Conservation (phyloP, 129 eudicot species). For the Escallonia rubra region DNA sequence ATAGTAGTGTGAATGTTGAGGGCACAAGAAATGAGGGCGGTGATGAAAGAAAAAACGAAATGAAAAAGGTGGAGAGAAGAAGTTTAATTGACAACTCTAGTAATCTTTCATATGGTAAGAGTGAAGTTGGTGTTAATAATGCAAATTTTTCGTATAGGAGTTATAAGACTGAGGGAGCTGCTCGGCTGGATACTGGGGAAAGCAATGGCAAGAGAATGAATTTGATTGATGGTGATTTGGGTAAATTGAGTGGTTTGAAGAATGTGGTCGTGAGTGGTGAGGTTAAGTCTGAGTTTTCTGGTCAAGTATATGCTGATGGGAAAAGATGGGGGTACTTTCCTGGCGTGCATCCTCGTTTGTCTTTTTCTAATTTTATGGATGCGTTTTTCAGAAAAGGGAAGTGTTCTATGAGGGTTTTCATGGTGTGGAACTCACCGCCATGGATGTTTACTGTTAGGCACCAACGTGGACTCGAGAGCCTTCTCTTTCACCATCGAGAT, state of each 20-base stretch:
- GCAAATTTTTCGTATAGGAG: neutral
- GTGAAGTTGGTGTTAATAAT: neutral
- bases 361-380: constrained; percentile 73
- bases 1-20: constrained; percentile 1
- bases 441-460: constrained; percentile 82
- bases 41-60: constrained; percentile 20
- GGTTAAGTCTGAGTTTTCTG: constrained; percentile 31
- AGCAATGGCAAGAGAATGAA: constrained; percentile 1
- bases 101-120: neutral
- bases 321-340: constrained; percentile 96
- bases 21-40: constrained; percentile 9
- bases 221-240: neutral
- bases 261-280: constrained; percentile 6
- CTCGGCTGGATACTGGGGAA: neutral
- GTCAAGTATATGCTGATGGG: constrained; percentile 67
- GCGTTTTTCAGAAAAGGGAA: constrained; percentile 70
- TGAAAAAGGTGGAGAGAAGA: constrained; percentile 40
- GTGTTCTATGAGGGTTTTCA: constrained; percentile 74
- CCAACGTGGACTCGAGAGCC: constrained; percentile 80
- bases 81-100: constrained; percentile 33
- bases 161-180: constrained; percentile 1
- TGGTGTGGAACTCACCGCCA: constrained; percentile 97
- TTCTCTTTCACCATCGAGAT: constrained; percentile 66
- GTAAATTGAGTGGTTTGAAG: constrained; percentile 2
- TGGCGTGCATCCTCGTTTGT: constrained; percentile 52